phyloP scores from a whole-genome alignment of 805 yeast genomes.

The Saccharomycopsis sp. region DNA sequence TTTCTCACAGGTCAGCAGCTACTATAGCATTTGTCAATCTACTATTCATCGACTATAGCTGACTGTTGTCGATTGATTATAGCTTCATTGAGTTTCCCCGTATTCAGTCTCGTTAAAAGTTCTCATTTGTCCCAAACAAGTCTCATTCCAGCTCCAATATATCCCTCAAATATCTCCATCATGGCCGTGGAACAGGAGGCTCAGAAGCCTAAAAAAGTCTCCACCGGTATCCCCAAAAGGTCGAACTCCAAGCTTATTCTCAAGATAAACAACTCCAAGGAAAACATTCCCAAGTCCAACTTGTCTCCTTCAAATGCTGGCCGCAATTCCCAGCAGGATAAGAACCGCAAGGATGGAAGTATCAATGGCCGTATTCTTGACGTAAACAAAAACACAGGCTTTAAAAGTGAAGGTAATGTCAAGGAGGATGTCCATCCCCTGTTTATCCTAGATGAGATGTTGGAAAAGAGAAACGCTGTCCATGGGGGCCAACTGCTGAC shows the following conservation, averaged over 20 bases:
- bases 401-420: neutral
- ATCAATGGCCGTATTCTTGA: neutral
- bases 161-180: too few species aligned
- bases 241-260: conserved; percentile 10
- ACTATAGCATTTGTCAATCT: too few species aligned
- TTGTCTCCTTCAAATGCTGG: conserved; percentile 1
- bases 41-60: too few species aligned
- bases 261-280: conserved; percentile 16
- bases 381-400: neutral
- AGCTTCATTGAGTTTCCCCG: too few species aligned
- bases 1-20: too few species aligned
- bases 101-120: too few species aligned
- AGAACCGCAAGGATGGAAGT: neutral
- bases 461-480: conserved; percentile 17
- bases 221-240: neutral
- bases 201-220: neutral
- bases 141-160: too few species aligned
- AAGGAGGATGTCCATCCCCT: conserved; percentile 12
- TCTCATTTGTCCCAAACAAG: too few species aligned
- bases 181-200: neutral
- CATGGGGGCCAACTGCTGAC: conserved; percentile 16
- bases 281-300: conserved; percentile 14
- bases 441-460: conserved; percentile 17
- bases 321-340: neutral
- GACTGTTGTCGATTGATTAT: too few species aligned